Percentiles rank a stretch among this genome's conserved stretches.
phyloP scores from a whole-genome alignment of 106 monocot genomes.

The Agapanthus africanus region DNA sequence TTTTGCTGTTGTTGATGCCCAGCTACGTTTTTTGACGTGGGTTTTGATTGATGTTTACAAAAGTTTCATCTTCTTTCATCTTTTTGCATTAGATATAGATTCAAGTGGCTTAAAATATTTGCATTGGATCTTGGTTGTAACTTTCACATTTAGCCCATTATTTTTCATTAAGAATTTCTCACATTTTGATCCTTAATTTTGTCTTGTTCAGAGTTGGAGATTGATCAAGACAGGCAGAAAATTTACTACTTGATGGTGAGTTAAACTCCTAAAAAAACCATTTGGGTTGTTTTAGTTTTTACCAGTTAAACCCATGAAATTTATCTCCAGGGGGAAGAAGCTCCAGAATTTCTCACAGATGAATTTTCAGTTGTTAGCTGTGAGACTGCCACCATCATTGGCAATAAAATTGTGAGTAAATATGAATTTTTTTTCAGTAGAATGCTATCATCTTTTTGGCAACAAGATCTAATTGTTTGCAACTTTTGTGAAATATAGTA shows the following conservation, averaged over 20 bases:
- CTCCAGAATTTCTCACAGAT: slow-evolving; percentile 21
- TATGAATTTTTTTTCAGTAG: neutral
- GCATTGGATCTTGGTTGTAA: no score
- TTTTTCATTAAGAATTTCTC: no score
- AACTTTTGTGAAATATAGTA: slow-evolving; percentile 51
- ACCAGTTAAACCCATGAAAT: neutral
- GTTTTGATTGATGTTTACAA: neutral
- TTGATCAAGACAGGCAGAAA: neutral
- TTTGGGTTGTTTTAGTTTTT: neutral
- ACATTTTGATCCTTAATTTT: neutral
- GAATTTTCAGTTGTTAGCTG: slow-evolving; percentile 7
- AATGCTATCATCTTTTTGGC: slow-evolving; percentile 1
- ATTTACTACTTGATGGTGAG: slow-evolving; percentile 7
- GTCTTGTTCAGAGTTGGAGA: neutral
- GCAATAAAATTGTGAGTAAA: slow-evolving; percentile 54
- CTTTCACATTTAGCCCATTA: no score
- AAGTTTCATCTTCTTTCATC: neutral
- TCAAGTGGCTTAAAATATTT: no score
- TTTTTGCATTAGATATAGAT: neutral
- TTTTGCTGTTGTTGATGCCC: neutral
- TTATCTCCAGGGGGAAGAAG: slow-evolving; percentile 58
- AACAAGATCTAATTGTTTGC: slow-evolving; percentile 14
- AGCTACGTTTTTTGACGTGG: no score
- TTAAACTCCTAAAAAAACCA: no score
- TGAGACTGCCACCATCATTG: slow-evolving; percentile 27